Evolutionary conservation across 2,329 filamentous ascomycete genomes (phyloP), one percentile per base, ranked within the genome.

Genomic region (Curvularia sp.): DNA sequence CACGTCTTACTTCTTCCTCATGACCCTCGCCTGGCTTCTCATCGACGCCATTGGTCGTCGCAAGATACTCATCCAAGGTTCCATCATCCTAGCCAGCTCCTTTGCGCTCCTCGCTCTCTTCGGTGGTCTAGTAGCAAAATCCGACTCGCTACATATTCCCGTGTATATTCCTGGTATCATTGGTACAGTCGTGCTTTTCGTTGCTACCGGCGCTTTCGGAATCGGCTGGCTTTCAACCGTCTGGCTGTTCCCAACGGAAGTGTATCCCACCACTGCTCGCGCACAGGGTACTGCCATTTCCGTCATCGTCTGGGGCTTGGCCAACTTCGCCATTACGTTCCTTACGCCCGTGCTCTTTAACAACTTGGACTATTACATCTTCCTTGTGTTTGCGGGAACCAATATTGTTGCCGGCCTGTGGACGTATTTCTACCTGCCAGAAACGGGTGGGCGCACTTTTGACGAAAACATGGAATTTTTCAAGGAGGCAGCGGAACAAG

Each of bases 381-480:
- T 86, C 72, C 69, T 85, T 3, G 78, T 86, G 7, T 87, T 87
- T 58, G 81, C 81, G 0, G 80, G 64, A 2, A 86, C 83, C 0
- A 87, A 87, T 61, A 73, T 79, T 0, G 71, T 86, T 42, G 85
- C 85, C 0, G 85, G 83, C 1, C 65, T 80, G 25, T 84, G 81
- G 82, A 87, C 84, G 0, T 86, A 79, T 64, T 59, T 81, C 1
- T 81, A 80, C 55, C 70, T 76, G 7, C 85, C 85, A 0, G 85
- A 87, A 70, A 85, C 80, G 13, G 85, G 85, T 0, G 83, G 84
- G 0, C 69, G 86, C 25, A 83, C 80, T 48, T 87, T 87, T 60
- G 84, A 87, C 60, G 85, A 86, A 64, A 87, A 87, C 60, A 83
- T 85, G 68, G 76, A 81, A 52, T 87, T 86, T 73, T 87, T 87